phyloP scores from a whole-genome alignment of 1,139 yeast species.

The Saccharomycopsis hybrid region DNA sequence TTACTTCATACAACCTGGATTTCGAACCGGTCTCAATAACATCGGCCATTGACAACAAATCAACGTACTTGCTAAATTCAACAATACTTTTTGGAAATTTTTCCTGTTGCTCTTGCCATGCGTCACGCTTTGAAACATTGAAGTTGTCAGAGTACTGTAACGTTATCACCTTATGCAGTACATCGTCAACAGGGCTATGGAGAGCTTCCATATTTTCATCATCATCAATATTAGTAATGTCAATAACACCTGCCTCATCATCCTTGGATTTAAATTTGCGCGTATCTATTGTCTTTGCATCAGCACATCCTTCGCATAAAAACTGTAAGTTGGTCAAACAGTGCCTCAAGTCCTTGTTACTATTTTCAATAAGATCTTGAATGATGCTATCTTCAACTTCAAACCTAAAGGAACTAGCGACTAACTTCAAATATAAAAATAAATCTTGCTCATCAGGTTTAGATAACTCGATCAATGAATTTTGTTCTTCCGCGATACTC shows the following conservation, averaged over 20 bases:
- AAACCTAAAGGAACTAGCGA: slow-evolving; percentile 30
- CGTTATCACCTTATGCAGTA: no score
- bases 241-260: not conserved
- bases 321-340: slow-evolving; percentile 52
- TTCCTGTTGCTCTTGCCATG: no score
- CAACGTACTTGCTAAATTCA: not conserved
- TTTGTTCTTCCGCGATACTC: slow-evolving; percentile 39
- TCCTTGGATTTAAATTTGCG: slow-evolving; percentile 2
- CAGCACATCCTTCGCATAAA: slow-evolving; percentile 35
- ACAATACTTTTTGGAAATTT: not conserved
- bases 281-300: no score
- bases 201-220: not conserved
- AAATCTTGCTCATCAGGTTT: slow-evolving; percentile 29
- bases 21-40: not conserved
- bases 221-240: not conserved
- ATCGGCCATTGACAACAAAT: not conserved
- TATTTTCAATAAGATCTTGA: slow-evolving; percentile 31
- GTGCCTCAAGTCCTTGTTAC: slow-evolving; percentile 47
- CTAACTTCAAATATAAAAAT: slow-evolving; percentile 38
- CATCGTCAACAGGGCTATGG: not conserved
- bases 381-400: slow-evolving; percentile 34
- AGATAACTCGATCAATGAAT: slow-evolving; percentile 32
- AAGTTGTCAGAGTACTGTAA: not conserved
- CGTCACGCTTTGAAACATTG: not conserved
- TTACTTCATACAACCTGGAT: not conserved